Conservation (phyloP, 768 basidiomycete genomes). For the Holtermanniella nyarrowii region DNA sequence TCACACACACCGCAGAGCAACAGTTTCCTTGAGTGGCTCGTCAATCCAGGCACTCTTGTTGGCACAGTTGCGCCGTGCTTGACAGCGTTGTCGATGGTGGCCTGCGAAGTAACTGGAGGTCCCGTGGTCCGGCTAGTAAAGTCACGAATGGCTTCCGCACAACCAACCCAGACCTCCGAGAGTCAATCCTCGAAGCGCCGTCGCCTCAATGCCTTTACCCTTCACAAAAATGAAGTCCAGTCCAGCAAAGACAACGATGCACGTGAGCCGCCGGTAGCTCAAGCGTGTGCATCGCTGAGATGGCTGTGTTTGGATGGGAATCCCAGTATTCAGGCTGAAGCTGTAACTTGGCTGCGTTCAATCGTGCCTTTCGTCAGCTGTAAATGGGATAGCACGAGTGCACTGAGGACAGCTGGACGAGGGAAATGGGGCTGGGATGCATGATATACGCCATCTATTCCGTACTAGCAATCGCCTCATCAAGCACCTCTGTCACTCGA, state of each 20-base stretch:
- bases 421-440: background rate
- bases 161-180: background rate
- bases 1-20: background rate
- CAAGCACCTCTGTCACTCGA: conserved; percentile 55
- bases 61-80: background rate
- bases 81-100: background rate
- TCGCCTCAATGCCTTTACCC: no score
- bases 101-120: background rate
- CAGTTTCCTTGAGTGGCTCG: background rate
- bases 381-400: background rate
- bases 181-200: background rate
- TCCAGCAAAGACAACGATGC: no score
- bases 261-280: no score
- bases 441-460: no score
- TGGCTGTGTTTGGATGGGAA: background rate
- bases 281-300: background rate
- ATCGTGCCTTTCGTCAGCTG: background rate
- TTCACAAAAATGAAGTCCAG: no score
- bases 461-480: no score
- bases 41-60: background rate
- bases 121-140: background rate
- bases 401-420: background rate
- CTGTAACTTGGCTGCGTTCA: background rate
- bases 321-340: background rate
- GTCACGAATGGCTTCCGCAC: background rate